Evolutionary conservation across 257 asterid genomes (phyloP).

Genomic region (Lycium ferocissimum): DNA sequence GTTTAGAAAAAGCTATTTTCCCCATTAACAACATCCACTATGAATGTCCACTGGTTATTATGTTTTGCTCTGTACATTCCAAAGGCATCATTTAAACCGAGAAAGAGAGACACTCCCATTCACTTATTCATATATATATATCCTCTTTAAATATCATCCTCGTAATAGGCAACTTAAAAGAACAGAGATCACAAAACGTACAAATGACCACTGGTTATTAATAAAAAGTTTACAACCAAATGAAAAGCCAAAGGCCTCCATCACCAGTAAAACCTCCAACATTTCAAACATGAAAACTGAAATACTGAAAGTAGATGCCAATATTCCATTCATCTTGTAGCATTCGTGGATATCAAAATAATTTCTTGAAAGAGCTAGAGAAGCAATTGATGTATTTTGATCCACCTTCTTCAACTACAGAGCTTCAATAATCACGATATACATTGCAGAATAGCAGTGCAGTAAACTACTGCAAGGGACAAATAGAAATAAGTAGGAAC

Average conservation of each 20-base stretch:
- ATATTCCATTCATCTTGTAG: slow-evolving; percentile 4
- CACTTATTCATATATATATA: background rate
- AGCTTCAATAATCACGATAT: background rate
- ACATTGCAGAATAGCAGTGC: background rate
- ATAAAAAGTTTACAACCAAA: background rate
- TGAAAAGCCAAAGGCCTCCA: background rate
- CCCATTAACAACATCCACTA: slow-evolving; percentile 10
- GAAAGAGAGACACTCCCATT: background rate
- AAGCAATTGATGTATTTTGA: background rate
- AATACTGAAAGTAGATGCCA: slow-evolving; percentile 5
- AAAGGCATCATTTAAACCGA: background rate
- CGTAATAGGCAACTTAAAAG: slow-evolving; percentile 10
- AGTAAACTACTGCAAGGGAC: background rate
- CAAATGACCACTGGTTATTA: slow-evolving; percentile 4
- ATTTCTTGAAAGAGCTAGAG: slow-evolving; percentile 5
- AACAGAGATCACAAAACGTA: slow-evolving; percentile 9
- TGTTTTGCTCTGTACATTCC: background rate
- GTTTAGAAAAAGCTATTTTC: background rate
- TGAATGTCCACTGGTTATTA: background rate
- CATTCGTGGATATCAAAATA: background rate
- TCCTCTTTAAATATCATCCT: background rate
- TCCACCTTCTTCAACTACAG: background rate
- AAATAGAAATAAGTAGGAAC: background rate
- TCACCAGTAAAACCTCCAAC: slow-evolving; percentile 3
- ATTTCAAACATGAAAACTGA: background rate